These are phyloP conservation scores for Austroboletus festivus DNA, from an alignment of 768 basidiomycete species.

Conservation along the genomic window DNA sequence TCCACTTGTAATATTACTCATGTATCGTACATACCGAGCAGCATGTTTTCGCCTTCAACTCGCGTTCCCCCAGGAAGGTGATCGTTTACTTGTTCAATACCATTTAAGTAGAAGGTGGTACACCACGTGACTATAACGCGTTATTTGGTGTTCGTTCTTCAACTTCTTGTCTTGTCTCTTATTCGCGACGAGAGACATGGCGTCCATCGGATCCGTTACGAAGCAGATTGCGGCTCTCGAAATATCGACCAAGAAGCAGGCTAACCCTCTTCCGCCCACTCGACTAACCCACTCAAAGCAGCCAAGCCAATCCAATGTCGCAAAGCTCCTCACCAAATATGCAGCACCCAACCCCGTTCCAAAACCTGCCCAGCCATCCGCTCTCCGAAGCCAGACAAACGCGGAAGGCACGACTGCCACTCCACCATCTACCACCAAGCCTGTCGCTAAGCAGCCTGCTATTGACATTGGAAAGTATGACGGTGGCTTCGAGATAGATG, in stretches of 20 bases:
- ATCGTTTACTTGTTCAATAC: too few species aligned
- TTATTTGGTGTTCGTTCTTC: slow-evolving; percentile 4
- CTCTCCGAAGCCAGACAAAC: slow-evolving; percentile 40
- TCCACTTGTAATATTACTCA: too few species aligned
- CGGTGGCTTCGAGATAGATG: slow-evolving; percentile 92
- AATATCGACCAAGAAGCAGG: slow-evolving; percentile 51
- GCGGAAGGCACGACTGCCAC: slow-evolving; percentile 25
- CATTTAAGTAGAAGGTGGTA: too few species aligned
- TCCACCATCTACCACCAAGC: slow-evolving; percentile 23
- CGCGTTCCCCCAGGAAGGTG: too few species aligned
- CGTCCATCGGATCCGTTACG: slow-evolving; percentile 52
- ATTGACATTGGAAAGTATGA: slow-evolving; percentile 91
- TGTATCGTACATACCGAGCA: too few species aligned
- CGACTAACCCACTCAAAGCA: slow-evolving; percentile 47
- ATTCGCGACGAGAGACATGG: slow-evolving; percentile 31
- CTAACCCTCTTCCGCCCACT: slow-evolving; percentile 25
- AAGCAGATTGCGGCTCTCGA: slow-evolving; percentile 70
- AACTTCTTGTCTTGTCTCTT: not conserved
- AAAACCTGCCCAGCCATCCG: slow-evolving; percentile 36
- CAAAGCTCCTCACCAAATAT: slow-evolving; percentile 73
- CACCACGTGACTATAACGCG: slow-evolving; percentile 32
- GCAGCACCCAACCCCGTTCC: slow-evolving; percentile 55
- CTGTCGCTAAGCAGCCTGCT: slow-evolving; percentile 15
- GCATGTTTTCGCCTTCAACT: too few species aligned
- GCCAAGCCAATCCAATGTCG: slow-evolving; percentile 55